Base-by-base conservation (phyloP, 2,329 filamentous ascomycete genomes). In the Apiospora kogelbergensis region DNA sequence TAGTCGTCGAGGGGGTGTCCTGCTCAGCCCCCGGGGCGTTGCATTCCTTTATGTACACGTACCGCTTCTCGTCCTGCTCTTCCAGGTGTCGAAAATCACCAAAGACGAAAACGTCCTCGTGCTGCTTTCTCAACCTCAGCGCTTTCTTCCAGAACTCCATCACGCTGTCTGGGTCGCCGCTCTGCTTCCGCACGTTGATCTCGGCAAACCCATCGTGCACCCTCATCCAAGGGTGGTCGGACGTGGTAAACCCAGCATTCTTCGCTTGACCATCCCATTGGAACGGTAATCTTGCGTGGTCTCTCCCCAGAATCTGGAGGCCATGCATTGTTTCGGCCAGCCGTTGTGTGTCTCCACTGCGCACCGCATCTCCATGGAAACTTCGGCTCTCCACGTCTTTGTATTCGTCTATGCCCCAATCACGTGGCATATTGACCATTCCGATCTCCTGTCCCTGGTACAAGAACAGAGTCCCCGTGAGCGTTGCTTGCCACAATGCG, bases 231-330 rank as follows among this genome's bases (percentile, higher is more conserved):
- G 91, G 89, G 71, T 83, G 84, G 0, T 68, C 72, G 0, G 69
- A 72, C 17, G 74, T 73, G 0, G 88, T 86, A 77, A 93, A 93
- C 0, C 91, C 91, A 0, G 88, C 88, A 70, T 91, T 84, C 0
- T 84, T 78, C 0, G 81, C 80, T 1, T 78, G 82, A 66, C 69
- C 69, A 24, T 86, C 84, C 91, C 91, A 93, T 67, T 91, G 89
- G 76, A 93, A 88, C 0, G 91, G 91, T 1, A 90, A 85, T 0
- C 91, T 82, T 1, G 89, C 83, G 74, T 93, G 87, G 71, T 93
- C 90, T 7, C 90, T 82, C 0, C 85, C 89, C 46, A 91, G 83
- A 66, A 85, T 84, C 37, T 86, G 84, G 9, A 92, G 78, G 0
- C 86, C 83, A 1, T 81, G 76, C 76, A 86, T 84, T 0, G 85